phyloP scores from a whole-genome alignment of 2,329 filamentous ascomycete species.

The Penicillium sp. region DNA sequence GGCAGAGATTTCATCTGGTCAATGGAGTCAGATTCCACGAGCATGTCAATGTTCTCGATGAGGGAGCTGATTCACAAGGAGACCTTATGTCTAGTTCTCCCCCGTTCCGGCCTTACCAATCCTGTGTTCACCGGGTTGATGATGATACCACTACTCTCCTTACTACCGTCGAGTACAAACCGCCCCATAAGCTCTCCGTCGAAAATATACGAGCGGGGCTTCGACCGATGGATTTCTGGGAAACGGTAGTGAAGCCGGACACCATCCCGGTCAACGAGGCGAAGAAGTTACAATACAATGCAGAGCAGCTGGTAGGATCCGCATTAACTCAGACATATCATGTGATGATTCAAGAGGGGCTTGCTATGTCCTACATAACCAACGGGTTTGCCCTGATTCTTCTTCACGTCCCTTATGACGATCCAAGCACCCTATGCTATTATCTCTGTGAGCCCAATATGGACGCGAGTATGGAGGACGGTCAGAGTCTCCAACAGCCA shows the following conservation, averaged over 20 bases:
- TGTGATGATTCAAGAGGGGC: not conserved
- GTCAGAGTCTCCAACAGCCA: not conserved
- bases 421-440: not conserved
- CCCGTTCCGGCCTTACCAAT: not conserved
- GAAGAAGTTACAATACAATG: not conserved
- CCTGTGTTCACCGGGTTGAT: not conserved
- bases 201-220: not conserved
- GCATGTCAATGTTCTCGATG: constrained; percentile 6
- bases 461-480: not conserved
- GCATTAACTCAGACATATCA: not conserved
- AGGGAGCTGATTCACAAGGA: not conserved
- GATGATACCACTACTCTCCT: not conserved
- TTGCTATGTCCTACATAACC: not conserved
- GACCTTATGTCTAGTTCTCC: not conserved
- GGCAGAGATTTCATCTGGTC: constrained; percentile 17
- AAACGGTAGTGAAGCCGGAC: not conserved
- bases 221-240: not conserved
- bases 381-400: not conserved
- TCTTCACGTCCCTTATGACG: not conserved
- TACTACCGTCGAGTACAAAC: not conserved
- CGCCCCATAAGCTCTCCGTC: not conserved
- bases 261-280: not conserved
- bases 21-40: constrained; percentile 20
- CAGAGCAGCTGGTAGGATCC: not conserved
- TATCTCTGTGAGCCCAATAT: not conserved